Percentiles rank a stretch among this genome's conserved stretches.
These are phyloP conservation scores for Seiridium cupressi DNA, from an alignment of 2,329 filamentous ascomycete species.

Conservation along the genomic window DNA sequence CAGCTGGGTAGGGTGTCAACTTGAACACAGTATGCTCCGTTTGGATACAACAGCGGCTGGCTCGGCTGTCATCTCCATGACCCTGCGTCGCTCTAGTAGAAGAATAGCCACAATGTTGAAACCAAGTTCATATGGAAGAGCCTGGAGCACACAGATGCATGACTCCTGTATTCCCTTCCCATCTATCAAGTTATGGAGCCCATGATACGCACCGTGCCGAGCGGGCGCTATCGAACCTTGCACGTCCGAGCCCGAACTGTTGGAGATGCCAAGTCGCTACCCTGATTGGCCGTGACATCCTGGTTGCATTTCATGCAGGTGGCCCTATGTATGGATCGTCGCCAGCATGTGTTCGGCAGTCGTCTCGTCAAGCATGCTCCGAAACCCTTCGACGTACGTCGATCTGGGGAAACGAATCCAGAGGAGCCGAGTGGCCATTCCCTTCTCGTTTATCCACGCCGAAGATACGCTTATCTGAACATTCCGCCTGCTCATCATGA, in stretches of 20 bases:
- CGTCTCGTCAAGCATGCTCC: not conserved
- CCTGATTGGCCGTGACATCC: slow-evolving; percentile 10
- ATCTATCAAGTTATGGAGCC: not conserved
- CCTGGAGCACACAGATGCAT: not conserved
- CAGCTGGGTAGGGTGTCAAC: not conserved
- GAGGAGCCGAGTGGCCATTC: slow-evolving; percentile 3
- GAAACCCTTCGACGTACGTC: slow-evolving; percentile 5
- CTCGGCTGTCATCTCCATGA: not conserved
- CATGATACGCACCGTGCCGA: slow-evolving; percentile 24
- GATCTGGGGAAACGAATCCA: slow-evolving; percentile 7
- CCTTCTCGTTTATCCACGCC: not conserved
- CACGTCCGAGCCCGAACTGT: not conserved
- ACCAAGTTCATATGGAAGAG: no score
- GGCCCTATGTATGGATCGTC: slow-evolving; percentile 9
- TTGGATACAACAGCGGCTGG: not conserved
- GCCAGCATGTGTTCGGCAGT: slow-evolving; percentile 10
- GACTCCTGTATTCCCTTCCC: not conserved
- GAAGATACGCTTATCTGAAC: slow-evolving; percentile 4
- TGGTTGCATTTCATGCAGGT: slow-evolving; percentile 9
- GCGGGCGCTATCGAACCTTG: slow-evolving; percentile 18
- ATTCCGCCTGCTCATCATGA: not conserved
- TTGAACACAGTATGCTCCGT: not conserved
- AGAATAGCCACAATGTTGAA: not conserved
- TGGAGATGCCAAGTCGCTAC: not conserved
- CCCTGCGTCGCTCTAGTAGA: not conserved